Evolutionary conservation across 345 rosid genomes (phyloP), one percentile per base, ranked within the genome.

Genomic region (Conringia planisiliqua): DNA sequence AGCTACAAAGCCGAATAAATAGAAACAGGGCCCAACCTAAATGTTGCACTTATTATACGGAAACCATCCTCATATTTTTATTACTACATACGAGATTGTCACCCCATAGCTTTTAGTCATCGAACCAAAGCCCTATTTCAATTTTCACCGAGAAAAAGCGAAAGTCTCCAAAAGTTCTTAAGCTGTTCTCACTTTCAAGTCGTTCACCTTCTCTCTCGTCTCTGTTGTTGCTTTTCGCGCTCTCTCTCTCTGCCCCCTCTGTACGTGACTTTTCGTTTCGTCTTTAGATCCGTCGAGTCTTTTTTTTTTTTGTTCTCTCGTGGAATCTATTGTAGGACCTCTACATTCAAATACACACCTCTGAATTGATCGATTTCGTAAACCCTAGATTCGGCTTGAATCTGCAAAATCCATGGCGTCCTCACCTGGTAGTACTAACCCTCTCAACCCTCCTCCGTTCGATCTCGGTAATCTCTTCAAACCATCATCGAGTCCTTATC

Each of bases 381-480:
- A 61, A 68, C 74, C 79, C 82, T 70, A 68, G 66, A 16, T 62
- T 50, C 62, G 48, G 24, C 66, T 66, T 61, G 12, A 64, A 63
- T 62, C 67, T 62, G 48, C 63, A 30, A 6, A 42, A 42, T 27
- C 73, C 62, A 86, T 86, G 92, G 83, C 87, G 10, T 84, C 89
- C 6, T 74, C 82, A 40, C 82, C 88, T 33, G 82, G 81, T 44
- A 79, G 76, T 67, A 82, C 82, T 44, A 88, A 79, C 56, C 83
- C 82, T 40, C 66, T 43, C 47, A 80, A 58, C 58, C 66, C 42
- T 60, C 73, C 44, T 33, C 83, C 79, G 7, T 83, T 83, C 64
- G 86, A 85, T 73, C 48, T 85, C 62, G 78, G 66, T 59, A 84
- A 39, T 33, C 73, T 77, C 80, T 84, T 85, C 81, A 82, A 70